phyloP scores from a whole-genome alignment of 257 asterid species.

The Nicotiana obtusifolia region DNA sequence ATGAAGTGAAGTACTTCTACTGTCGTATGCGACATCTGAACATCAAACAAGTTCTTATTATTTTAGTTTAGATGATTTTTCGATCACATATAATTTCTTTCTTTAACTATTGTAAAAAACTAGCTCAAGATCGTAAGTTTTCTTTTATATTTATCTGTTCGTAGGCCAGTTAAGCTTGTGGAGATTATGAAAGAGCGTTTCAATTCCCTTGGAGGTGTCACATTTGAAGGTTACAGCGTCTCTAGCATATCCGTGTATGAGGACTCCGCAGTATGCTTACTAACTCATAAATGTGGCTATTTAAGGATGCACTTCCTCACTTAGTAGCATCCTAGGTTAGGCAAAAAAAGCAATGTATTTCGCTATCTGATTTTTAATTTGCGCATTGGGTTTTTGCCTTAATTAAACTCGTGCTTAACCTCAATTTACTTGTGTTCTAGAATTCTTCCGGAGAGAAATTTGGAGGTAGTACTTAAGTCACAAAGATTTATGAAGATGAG shows the following conservation, averaged over 20 bases:
- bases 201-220: conserved; percentile 70
- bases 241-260: conserved; percentile 56
- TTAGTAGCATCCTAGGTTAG: background rate
- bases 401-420: background rate
- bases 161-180: conserved; percentile 80
- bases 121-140: background rate
- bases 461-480: background rate
- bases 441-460: background rate
- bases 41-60: background rate
- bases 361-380: background rate
- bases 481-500: background rate
- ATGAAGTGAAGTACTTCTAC: background rate
- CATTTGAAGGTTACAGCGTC: conserved; percentile 69
- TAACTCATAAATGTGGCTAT: conserved; percentile 11
- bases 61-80: background rate
- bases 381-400: background rate
- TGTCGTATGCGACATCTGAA: background rate
- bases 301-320: background rate
- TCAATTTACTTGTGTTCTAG: background rate
- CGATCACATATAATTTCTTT: background rate
- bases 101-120: background rate
- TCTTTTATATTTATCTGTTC: background rate
- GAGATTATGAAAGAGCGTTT: conserved; percentile 68
- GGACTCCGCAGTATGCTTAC: conserved; percentile 78
- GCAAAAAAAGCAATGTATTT: background rate